phyloP scores from a whole-genome alignment of 441 rosid genomes.

The Arabidopsis hybrid region DNA sequence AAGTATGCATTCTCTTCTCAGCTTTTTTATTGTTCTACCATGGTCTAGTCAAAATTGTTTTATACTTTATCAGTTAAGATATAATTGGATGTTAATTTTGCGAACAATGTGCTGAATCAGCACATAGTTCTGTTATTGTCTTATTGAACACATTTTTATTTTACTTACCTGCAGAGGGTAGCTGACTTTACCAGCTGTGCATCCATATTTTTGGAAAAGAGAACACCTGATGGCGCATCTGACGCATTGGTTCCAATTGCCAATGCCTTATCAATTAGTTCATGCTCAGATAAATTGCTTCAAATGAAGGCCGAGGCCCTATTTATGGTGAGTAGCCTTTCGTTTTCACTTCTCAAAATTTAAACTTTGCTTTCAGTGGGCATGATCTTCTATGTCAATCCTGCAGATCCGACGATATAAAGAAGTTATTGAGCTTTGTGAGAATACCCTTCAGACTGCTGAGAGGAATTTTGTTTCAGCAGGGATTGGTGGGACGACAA shows the following conservation, averaged over 20 bases:
- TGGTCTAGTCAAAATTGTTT: not conserved
- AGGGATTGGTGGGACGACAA: constrained; percentile 43
- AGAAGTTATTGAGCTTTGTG: constrained; percentile 71
- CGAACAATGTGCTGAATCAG: constrained; percentile 14
- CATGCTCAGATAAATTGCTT: constrained; percentile 67
- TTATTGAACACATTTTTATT: constrained; percentile 36
- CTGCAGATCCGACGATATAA: constrained; percentile 65
- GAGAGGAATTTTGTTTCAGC: constrained; percentile 52
- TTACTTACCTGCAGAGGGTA: constrained; percentile 59
- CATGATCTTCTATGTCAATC: constrained; percentile 38
- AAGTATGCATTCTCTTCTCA: constrained; percentile 52
- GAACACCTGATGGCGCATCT: constrained; percentile 56
- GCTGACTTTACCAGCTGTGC: constrained; percentile 51
- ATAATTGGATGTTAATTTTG: constrained; percentile 4
- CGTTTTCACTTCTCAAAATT: constrained; percentile 10
- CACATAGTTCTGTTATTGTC: constrained; percentile 15
- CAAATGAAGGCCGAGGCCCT: constrained; percentile 77
- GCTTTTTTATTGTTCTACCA: constrained; percentile 24
- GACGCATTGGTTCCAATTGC: constrained; percentile 60
- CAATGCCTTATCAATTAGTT: constrained; percentile 65
- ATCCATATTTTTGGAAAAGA: constrained; percentile 55
- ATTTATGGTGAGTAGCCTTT: constrained; percentile 53
- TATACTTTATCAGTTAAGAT: constrained; percentile 9
- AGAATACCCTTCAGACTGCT: constrained; percentile 57
- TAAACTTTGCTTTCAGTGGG: constrained; percentile 13